Evolutionary conservation across 2,329 filamentous ascomycete species (phyloP).

Genomic region (Claviceps purpurea): DNA sequence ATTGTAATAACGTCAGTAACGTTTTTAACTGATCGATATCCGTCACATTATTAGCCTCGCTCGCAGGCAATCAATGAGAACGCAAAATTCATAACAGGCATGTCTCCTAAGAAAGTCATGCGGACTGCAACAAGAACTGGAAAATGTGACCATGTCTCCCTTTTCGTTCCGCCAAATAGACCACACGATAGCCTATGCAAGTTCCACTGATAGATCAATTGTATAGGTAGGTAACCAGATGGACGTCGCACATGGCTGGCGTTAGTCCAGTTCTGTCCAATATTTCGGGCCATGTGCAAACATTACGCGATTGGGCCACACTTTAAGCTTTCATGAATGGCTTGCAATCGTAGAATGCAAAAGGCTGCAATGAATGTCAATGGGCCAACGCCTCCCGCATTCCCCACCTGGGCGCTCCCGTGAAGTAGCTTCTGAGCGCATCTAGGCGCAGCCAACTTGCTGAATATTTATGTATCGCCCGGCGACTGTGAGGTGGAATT

Average conservation of each 20-base stretch:
- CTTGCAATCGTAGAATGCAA: neutral
- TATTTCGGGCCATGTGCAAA: neutral
- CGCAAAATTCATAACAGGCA: neutral
- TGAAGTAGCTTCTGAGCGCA: neutral
- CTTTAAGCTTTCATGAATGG: neutral
- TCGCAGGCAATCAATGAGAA: neutral
- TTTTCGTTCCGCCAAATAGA: neutral
- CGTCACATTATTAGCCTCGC: neutral
- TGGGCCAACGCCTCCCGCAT: neutral
- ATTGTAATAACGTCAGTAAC: no score
- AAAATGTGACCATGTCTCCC: neutral
- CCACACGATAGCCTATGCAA: neutral
- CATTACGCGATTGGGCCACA: neutral
- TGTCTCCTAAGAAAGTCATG: neutral
- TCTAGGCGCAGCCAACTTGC: neutral
- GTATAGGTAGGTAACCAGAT: neutral
- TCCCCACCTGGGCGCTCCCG: neutral
- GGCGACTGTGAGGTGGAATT: neutral
- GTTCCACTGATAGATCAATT: neutral
- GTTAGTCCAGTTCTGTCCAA: neutral
- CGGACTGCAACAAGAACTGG: neutral
- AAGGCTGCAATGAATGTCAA: neutral
- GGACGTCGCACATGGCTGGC: neutral
- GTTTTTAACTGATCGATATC: neutral
- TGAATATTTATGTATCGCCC: neutral